phyloP scores from a whole-genome alignment of 2,329 filamentous ascomycete species.

The Diaporthe humulicola region DNA sequence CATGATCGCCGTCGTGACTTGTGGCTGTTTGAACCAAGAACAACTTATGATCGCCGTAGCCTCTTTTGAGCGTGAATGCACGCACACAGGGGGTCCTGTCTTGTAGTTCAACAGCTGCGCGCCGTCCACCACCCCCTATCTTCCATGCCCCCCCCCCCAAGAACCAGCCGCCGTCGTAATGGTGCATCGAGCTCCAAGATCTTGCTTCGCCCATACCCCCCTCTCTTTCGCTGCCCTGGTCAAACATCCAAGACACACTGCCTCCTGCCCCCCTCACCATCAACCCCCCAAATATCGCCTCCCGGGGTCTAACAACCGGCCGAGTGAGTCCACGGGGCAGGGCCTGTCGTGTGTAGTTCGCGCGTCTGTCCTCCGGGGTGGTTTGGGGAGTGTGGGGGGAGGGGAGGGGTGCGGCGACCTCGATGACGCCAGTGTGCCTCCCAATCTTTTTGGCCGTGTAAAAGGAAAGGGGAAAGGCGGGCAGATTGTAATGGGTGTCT shows the following conservation, averaged over 20 bases:
- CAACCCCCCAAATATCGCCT: neutral
- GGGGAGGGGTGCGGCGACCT: neutral
- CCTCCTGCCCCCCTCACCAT: conserved; percentile 8
- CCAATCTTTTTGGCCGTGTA: neutral
- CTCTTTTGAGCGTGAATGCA: neutral
- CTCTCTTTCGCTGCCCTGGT: neutral
- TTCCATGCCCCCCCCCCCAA: neutral
- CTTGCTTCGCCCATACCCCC: conserved; percentile 9
- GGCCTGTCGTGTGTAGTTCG: neutral
- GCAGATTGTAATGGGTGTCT: neutral
- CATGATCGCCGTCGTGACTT: conserved; percentile 17
- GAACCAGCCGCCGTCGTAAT: neutral
- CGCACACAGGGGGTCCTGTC: neutral
- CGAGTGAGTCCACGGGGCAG: conserved; percentile 9
- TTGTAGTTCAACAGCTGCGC: neutral
- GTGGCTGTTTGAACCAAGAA: neutral
- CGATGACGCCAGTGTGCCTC: conserved; percentile 11
- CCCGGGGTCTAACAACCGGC: conserved; percentile 8
- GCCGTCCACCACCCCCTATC: neutral
- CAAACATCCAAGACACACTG: conserved; percentile 2
- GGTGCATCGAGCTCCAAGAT: neutral
- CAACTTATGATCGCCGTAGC: neutral
- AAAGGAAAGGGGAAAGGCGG: neutral
- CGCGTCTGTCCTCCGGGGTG: too few species aligned
- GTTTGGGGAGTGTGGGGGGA: neutral